A percentile compares a stretch with the other conserved stretches of the same genome.
Conservation (phyloP, 805 yeast genomes). For the Kregervanrija fluxuum region DNA sequence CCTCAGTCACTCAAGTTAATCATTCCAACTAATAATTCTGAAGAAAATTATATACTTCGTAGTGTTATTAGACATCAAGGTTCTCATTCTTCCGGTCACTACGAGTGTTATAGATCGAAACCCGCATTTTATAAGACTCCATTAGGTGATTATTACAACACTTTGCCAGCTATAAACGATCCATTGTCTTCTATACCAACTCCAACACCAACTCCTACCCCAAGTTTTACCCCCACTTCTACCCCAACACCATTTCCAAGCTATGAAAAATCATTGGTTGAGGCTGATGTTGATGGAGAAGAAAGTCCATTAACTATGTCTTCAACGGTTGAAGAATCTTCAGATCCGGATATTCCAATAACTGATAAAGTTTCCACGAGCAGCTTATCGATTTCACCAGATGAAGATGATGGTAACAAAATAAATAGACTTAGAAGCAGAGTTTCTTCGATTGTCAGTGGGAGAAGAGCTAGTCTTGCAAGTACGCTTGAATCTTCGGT, state of each 20-base stretch:
- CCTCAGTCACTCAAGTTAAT: slow-evolving; percentile 41
- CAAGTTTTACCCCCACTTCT: neutral
- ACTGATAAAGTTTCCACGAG: too few species aligned
- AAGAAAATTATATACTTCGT: slow-evolving; percentile 42
- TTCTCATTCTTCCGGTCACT: slow-evolving; percentile 82
- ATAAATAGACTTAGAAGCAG: neutral
- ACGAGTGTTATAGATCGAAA: slow-evolving; percentile 79
- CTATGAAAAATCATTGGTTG: neutral
- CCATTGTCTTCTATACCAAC: neutral
- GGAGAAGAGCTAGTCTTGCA: neutral
- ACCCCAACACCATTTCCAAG: neutral
- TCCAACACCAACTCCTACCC: neutral
- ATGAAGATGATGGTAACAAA: neutral
- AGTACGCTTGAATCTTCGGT: neutral
- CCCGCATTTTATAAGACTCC: slow-evolving; percentile 46
- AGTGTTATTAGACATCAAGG: slow-evolving; percentile 85
- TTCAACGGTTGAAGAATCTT: neutral
- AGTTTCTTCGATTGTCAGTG: neutral
- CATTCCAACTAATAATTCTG: neutral
- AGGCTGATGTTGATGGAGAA: neutral
- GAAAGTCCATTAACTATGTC: neutral
- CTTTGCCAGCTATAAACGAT: slow-evolving; percentile 9
- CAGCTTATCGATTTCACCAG: neutral
- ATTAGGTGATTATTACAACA: slow-evolving; percentile 19
- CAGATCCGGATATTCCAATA: neutral